These are phyloP conservation scores for Dimocarpus longan DNA, from an alignment of 345 rosid genomes.

Conservation along the genomic window DNA sequence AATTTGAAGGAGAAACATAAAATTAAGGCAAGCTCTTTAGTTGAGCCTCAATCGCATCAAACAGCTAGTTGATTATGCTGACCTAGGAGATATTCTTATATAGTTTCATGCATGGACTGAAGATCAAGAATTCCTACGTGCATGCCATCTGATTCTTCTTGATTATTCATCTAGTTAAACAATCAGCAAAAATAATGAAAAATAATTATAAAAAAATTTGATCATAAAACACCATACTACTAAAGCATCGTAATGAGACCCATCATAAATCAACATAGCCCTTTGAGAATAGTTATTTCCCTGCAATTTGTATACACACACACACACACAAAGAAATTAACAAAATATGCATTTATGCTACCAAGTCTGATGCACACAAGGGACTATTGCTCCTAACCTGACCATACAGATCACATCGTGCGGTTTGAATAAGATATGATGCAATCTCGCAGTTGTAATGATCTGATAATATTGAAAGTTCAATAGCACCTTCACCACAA, in stretches of 20 bases:
- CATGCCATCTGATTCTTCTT: too few species aligned
- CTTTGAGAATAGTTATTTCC: constrained; percentile 67
- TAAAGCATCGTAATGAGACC: constrained; percentile 94
- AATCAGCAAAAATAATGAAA: too few species aligned
- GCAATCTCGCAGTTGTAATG: constrained; percentile 83
- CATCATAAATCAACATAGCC: constrained; percentile 88
- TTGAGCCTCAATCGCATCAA: too few species aligned
- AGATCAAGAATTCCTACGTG: too few species aligned
- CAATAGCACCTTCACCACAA: constrained; percentile 78
- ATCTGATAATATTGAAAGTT: constrained; percentile 86
- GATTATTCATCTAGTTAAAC: too few species aligned
- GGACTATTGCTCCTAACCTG: constrained; percentile 52
- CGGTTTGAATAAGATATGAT: constrained; percentile 88
- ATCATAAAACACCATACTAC: constrained; percentile 52
- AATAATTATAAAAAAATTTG: too few species aligned
- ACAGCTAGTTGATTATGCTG: too few species aligned
- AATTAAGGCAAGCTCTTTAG: too few species aligned
- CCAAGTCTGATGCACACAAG: not conserved
- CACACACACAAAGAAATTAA: not conserved
- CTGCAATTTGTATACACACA: constrained; percentile 41
- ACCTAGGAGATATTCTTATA: too few species aligned
- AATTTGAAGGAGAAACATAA: too few species aligned
- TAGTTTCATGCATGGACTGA: too few species aligned
- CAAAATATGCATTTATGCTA: not conserved
- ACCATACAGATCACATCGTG: constrained; percentile 91